Evolutionary conservation across 1,284 basidiomycete genomes (phyloP).

Genomic region (Uromyces viciae-fabae): DNA sequence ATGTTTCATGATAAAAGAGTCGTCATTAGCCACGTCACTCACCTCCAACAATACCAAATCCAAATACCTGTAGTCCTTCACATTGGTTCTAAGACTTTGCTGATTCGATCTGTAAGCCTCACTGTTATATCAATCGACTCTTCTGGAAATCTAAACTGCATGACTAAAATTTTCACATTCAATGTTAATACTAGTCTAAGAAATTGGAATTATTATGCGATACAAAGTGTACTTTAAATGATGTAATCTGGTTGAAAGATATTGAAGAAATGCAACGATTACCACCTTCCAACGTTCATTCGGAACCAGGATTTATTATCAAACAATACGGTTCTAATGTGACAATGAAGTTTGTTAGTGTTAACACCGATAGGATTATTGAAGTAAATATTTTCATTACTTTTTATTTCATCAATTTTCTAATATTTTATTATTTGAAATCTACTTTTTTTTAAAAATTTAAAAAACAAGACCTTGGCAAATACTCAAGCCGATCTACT

Average conservation of each 20-base stretch:
- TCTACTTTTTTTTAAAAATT: too few species aligned
- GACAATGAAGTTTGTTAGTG: slow-evolving; percentile 38
- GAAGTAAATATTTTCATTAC: slow-evolving; percentile 11
- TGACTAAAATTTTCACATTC: too few species aligned
- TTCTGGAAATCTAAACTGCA: too few species aligned
- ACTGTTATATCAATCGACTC: neutral
- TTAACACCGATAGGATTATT: slow-evolving; percentile 43
- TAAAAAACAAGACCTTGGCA: slow-evolving; percentile 9
- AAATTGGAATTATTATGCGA: slow-evolving; percentile 45
- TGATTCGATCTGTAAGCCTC: slow-evolving; percentile 53
- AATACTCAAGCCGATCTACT: slow-evolving; percentile 35
- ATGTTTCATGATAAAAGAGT: slow-evolving; percentile 43
- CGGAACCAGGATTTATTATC: slow-evolving; percentile 38
- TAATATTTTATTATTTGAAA: neutral
- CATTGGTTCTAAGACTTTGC: slow-evolving; percentile 47
- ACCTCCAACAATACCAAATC: slow-evolving; percentile 46
- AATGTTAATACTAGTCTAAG: slow-evolving; percentile 33
- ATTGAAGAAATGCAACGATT: slow-evolving; percentile 66
- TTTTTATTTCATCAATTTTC: neutral
- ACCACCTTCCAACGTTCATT: slow-evolving; percentile 52
- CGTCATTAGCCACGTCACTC: slow-evolving; percentile 46
- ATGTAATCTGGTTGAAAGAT: slow-evolving; percentile 61
- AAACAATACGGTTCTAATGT: slow-evolving; percentile 37
- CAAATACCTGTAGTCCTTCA: slow-evolving; percentile 47
- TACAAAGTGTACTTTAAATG: slow-evolving; percentile 51